A percentile compares a stretch with the other conserved stretches of the same genome.
Conservation (phyloP, 768 basidiomycete genomes). For the Phaeotremella fagi region DNA sequence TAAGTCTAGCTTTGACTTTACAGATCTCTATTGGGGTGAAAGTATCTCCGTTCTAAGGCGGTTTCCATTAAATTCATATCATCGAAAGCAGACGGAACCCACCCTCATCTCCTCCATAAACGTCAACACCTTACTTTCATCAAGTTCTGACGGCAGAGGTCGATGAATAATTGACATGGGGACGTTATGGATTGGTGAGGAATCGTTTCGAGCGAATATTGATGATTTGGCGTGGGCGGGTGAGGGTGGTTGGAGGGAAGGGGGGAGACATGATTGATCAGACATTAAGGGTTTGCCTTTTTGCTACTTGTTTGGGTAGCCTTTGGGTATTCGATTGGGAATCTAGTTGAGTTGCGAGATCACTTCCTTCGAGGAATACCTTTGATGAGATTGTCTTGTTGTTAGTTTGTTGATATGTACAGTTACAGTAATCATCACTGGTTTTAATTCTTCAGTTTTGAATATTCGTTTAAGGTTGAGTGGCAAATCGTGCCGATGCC, state of each 20-base stretch:
- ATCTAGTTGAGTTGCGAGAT: no score
- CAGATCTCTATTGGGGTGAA: conserved; percentile 49
- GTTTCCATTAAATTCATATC: not conserved
- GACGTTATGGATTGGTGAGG: conserved; percentile 32
- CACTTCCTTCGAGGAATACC: no score
- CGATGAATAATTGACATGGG: conserved; percentile 47
- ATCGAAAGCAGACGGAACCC: not conserved
- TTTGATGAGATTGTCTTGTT: no score
- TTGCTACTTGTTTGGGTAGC: no score
- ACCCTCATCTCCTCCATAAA: conserved; percentile 49
- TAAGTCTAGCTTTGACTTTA: conserved; percentile 32
- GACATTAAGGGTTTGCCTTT: no score
- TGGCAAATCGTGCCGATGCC: no score
- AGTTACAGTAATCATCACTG: no score
- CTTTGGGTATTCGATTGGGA: no score
- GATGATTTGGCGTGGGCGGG: conserved; percentile 12
- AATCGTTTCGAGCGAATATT: conserved; percentile 18
- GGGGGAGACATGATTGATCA: not conserved
- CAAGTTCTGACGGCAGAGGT: conserved; percentile 45
- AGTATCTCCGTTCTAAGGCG: conserved; percentile 42
- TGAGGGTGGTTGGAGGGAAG: not conserved
- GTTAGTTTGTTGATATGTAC: no score
- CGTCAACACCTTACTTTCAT: conserved; percentile 44
- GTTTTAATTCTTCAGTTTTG: no score
- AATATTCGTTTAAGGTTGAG: no score